Evolutionary conservation across 1,284 basidiomycete species (phyloP), one percentile per base, ranked within the genome.

Genomic region (Ustilago tritici): DNA sequence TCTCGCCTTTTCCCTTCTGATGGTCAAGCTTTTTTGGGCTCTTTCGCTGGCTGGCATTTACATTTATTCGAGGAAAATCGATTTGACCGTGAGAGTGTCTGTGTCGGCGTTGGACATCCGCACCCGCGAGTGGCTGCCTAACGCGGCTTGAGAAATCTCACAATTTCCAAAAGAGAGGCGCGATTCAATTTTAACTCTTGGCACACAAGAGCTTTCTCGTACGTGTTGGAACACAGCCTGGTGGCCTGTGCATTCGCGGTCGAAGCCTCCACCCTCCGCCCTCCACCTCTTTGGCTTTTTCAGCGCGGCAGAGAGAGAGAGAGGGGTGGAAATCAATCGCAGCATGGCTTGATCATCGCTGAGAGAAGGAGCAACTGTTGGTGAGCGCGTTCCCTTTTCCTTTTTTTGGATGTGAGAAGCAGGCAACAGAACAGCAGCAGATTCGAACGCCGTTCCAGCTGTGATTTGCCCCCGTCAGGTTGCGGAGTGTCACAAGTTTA

Each of bases 231-330:
- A 8, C 4, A 4, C 7, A 15, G 23, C 34, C 15, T 34, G n/a
- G 19, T 66, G 69, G 69, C 64, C 62, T 64, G 69, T 66, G 69
- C 69, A 63, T 71, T 59, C 60, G 49, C 43, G 3, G 43, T 61
- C 35, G 17, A 32, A 28, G 47, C 68, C 68, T 70, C 68, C 68
- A 70, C 68, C n/a, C 35, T 70, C 68, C 68, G 65, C 68, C 31
- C 35, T 28, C 11, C 31, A 15, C 35, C 17, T 41, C 52, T 54
- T 34, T 28, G 12, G 23, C 11, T 17, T 46, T 50, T 28, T 23
- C 12, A 47, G 23, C 23, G 23, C 23, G 23, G 23, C 28, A 14
- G 31, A 35, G 11, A 5, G 10, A 43, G 11, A 40, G 23, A 3
- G 23, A 23, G 23, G 23, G 23, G 23, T 23, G 23, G 23, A 2